These are phyloP conservation scores for Gautieria morchelliformis DNA, from an alignment of 768 basidiomycete genomes.

Conservation along the genomic window DNA sequence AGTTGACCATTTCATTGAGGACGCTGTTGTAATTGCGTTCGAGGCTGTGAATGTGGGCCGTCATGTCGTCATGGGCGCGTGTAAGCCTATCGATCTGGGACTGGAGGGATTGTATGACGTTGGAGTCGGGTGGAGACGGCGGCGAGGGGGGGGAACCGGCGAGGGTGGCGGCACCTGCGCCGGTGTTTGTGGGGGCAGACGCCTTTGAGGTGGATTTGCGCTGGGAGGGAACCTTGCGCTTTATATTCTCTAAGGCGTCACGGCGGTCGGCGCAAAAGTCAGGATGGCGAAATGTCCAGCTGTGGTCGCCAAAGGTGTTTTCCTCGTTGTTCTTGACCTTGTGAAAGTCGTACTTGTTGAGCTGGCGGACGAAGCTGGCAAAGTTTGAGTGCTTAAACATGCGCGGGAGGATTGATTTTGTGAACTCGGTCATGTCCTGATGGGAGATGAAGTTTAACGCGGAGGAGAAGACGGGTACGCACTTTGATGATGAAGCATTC, in stretches of 20 bases:
- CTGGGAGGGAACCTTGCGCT: slow-evolving; percentile 24
- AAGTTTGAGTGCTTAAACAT: slow-evolving; percentile 97
- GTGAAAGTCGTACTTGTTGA: slow-evolving; percentile 97
- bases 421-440: slow-evolving; percentile 92
- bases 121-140: slow-evolving; percentile 16
- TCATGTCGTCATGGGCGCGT: slow-evolving; percentile 41
- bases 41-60: slow-evolving; percentile 44
- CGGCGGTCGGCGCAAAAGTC: slow-evolving; percentile 48
- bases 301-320: slow-evolving; percentile 21
- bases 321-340: slow-evolving; percentile 46
- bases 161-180: background rate
- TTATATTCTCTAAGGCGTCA: slow-evolving; percentile 49
- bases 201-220: slow-evolving; percentile 9
- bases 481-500: slow-evolving; percentile 88
- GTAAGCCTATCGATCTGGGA: slow-evolving; percentile 39
- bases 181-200: background rate
- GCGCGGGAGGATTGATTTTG: slow-evolving; percentile 79
- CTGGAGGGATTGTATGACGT: slow-evolving; percentile 26
- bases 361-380: slow-evolving; percentile 82
- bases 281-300: slow-evolving; percentile 27
- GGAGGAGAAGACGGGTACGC: background rate
- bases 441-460: background rate
- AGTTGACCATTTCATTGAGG: slow-evolving; percentile 61
- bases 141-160: slow-evolving; percentile 16
- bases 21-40: slow-evolving; percentile 60